Conservation (phyloP, 208 protist species). For the Leishmania mexicana region DNA sequence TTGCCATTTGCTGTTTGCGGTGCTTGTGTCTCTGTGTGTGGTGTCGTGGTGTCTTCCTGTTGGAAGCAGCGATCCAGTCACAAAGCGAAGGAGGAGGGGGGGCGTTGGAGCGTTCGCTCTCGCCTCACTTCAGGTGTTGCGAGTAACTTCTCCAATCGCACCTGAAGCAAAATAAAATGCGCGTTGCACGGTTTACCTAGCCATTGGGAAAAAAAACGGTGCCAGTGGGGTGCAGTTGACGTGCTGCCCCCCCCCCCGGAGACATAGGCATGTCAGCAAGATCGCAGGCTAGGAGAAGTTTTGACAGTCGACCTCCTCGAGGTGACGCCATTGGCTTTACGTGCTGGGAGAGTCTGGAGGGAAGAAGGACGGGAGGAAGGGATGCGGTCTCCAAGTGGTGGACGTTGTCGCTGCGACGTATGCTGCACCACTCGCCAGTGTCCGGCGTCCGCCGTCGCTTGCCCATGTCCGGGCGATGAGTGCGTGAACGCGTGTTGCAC, state of each 20-base stretch:
- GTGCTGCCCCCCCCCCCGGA: neutral
- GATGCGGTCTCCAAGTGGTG: neutral
- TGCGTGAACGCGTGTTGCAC: neutral
- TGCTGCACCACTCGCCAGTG: neutral
- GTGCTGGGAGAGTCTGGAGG: neutral
- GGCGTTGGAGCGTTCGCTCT: neutral
- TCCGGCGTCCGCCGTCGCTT: neutral
- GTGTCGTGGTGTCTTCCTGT: no score
- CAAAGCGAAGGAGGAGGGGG: neutral
- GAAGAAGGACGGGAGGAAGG: neutral
- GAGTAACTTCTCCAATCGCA: neutral
- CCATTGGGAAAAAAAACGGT: neutral
- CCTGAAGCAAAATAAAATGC: neutral
- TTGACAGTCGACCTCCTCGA: neutral
- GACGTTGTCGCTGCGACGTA: neutral
- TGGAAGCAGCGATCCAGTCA: neutral
- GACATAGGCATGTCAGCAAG: neutral
- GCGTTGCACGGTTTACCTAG: neutral
- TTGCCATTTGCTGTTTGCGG: neutral
- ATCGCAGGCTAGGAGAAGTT: neutral
- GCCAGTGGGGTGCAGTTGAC: neutral
- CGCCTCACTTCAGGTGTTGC: neutral
- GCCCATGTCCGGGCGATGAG: neutral
- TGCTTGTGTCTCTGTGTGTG: neutral
- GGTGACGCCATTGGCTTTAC: neutral